Evolutionary conservation across 352 stramenopile species (phyloP), one percentile per base, ranked within the genome.

Genomic region (Globisporangium cederbergense): DNA sequence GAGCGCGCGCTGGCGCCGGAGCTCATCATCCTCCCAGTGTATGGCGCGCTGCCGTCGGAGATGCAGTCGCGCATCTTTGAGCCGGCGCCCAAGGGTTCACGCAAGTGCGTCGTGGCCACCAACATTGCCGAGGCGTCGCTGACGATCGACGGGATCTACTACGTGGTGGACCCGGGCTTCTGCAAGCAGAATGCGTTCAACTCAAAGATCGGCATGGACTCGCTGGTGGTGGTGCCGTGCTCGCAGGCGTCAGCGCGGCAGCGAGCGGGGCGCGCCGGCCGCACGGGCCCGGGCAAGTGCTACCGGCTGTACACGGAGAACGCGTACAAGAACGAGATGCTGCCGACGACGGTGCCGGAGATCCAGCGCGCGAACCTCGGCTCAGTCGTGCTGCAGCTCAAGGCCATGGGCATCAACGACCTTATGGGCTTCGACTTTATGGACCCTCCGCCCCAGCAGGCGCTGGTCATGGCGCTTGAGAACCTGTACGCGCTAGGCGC

Each of bases 381-480:
- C 6, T 98, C 98, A 45, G 96, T 99, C 38, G 97, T 99, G 42
- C 79, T 99, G 53, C 96, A 99, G 74, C 77, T 99, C 7, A 99
- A 99, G 77, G 97, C 97, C 1, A 99, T 99, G 98, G 97, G 97
- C 43, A 99, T 99, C 70, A 99, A 99, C 67, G 97, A 99, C 72
- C 77, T 99, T 16, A 81, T 99, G 58, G 82, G 84, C 25, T 99
- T 99, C 76, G 97, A 99, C 75, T 99, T 99, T 63, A 99, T 99
- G 95, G 97, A 99, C 71, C 97, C 97, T 22, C 98, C 98, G 4
- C 95, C 98, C 20, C 83, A 98, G 46, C 93, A 98, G 62, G 98
- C 97, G 34, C 77, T 99, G 18, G 90, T 99, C 3, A 96, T 93
- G 60, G 97, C 97, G 7, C 95, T 99, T 51, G 96, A 99, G 73